Evolutionary conservation across 2,329 filamentous ascomycete species (phyloP), one percentile per base, ranked within the genome.

Genomic region (Colletotrichum sp.): DNA sequence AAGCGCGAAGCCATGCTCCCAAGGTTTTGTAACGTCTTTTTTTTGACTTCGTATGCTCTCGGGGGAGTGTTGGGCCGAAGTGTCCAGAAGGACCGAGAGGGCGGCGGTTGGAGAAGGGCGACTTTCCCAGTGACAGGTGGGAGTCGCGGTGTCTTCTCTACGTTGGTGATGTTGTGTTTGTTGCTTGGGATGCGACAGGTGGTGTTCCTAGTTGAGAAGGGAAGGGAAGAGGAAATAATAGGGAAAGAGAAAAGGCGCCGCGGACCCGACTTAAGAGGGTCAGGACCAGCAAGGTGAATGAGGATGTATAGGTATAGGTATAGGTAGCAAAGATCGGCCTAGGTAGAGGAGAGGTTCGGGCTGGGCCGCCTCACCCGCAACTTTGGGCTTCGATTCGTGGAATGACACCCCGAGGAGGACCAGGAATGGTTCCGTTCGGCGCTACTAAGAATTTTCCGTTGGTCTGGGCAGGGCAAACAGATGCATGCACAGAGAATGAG

Each of bases 1-100:
- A 86, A 81, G 75, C 83, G 81, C 77, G 82, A 80, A 61, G 83
- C 80, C 85, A 86, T 86, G 67, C 60, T 77, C 36, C 36, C 26
- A 48, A 61, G 16, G 39, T 48, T 48, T 48, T 12, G 39, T 21
- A 48, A 48, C 39, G 39, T 48, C 39, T 48, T 48, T n/a, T 39
- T 13, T 32, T 48, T 34, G 13, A 59, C 63, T 39, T 52, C n/a
- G 64, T 30, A 63, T 28, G 18, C 9, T 24, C 39, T 64, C 63
- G 63, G 57, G 57, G 21, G 26, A 73, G 70, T 32, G 28, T 57
- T 59, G 52, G 43, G 28, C 73, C 73, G 57, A 69, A 73, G 70
- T 36, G 34, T 69, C 30, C 34, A 43, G n/a, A 52, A 32, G 63
- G 61, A 60, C 61, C n/a, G 28, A 55, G 64, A 32, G 39, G 7